Evolutionary conservation across 228 moss, liverwort and hornwort species (phyloP).

Genomic region (Sphagnum magellanicum): DNA sequence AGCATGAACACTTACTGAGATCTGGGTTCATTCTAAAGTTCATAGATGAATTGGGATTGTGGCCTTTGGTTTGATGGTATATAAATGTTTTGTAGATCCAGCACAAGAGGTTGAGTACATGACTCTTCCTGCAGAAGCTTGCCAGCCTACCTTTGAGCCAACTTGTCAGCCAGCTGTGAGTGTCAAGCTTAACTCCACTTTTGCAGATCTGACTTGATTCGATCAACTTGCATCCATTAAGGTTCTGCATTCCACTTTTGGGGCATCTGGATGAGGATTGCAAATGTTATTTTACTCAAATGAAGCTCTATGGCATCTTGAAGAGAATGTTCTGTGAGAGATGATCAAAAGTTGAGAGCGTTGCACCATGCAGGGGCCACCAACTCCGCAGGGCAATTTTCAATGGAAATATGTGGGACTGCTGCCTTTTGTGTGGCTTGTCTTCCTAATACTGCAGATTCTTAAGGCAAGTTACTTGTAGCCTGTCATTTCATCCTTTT

Average conservation of each 20-base stretch:
- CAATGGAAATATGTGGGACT: neutral
- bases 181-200: neutral
- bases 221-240: neutral
- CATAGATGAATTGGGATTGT: neutral
- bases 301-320: neutral
- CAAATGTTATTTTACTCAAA: neutral
- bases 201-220: neutral
- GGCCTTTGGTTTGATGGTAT: neutral
- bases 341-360: neutral
- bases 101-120: neutral
- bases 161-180: neutral
- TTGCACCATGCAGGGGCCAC: neutral
- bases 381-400: neutral
- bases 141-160: neutral
- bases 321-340: neutral
- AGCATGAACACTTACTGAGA: neutral
- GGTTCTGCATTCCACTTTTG: neutral
- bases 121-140: neutral
- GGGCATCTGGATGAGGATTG: neutral
- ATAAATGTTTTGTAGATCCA: neutral
- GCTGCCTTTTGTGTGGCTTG: slow-evolving; percentile 4
- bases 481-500: too few species aligned
- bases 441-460: slow-evolving; percentile 6
- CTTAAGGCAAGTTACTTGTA: slow-evolving; percentile 3
- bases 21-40: neutral